Base-by-base conservation (phyloP, 495 filamentous ascomycete species). In the Aspergillus incahuasiensis region DNA sequence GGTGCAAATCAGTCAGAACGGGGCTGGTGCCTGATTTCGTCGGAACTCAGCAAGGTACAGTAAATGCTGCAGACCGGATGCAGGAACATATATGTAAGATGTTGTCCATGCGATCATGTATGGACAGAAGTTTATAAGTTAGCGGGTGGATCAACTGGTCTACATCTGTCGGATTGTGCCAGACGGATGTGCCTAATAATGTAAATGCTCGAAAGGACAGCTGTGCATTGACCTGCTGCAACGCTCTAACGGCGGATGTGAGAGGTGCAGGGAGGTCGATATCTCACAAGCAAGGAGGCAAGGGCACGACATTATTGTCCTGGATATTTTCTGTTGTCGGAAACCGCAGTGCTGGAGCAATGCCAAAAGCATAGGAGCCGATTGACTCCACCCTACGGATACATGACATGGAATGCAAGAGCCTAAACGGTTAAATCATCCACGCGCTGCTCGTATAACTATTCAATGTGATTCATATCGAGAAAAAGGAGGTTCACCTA, bases 1-100 rank as follows among this genome's bases (percentile, higher is more conserved):
- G 44, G 35, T 48, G 46, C 16, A 48, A 8, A 2, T 18, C 28
- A 1, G 46, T 34, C 15, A 34, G 13, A 15, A 48, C 46, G 2
- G 46, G 46, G n/a, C 16, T 48, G 5, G 19, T 34, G 24, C 25
- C 46, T 34, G 46, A 35, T 48, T 18, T 22, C 25, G 28, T 34
- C 46, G 46, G 15, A 48, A 48, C 9, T 48, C 46, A 19, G 46
- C 46, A 35, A 48, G 46, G 46, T 35, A 48, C 25, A 48, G 28
- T 22, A 20, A n/a, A 12, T 18, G 46, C 46, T 8, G 5, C 46
- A 48, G 46, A 48, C 25, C 46, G 3, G 46, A 48, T 32, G 19
- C 46, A 48, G n/a, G 16, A 19, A 34, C 19, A 12, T 19, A 34
- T 34, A 5, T n/a, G 46, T 5, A 15, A 30, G n/a, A 35, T 9